phyloP scores from a whole-genome alignment of 345 rosid species.

The Salix viminalis region DNA sequence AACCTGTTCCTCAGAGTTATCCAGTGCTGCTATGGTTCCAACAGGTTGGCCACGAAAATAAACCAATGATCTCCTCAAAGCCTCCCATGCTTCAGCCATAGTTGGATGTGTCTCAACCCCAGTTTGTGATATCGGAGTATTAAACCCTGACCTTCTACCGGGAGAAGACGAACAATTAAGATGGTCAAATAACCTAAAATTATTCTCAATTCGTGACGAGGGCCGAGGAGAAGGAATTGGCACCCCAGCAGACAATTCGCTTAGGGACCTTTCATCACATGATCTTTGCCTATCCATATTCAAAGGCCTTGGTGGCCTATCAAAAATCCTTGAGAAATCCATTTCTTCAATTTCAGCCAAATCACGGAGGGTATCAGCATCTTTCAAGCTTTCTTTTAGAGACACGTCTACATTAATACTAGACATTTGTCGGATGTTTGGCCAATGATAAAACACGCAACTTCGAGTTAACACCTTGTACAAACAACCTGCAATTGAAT shows the following conservation, averaged over 20 bases:
- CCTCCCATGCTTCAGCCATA: constrained; percentile 84
- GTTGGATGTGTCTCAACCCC: constrained; percentile 60
- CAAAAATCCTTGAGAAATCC: constrained; percentile 61
- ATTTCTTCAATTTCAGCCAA: constrained; percentile 45
- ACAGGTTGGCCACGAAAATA: constrained; percentile 83
- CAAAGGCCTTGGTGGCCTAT: constrained; percentile 70
- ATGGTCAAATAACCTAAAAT: constrained; percentile 30
- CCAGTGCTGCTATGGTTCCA: constrained; percentile 87
- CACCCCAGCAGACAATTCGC: constrained; percentile 39
- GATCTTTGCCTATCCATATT: constrained; percentile 75
- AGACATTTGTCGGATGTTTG: constrained; percentile 31
- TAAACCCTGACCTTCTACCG: constrained; percentile 53
- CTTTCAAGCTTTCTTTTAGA: constrained; percentile 34
- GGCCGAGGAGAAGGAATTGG: constrained; percentile 42
- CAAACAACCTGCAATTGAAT: constrained; percentile 19
- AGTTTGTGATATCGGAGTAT: constrained; percentile 49
- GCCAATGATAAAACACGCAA: not conserved
- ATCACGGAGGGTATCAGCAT: constrained; percentile 24
- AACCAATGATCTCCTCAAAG: constrained; percentile 64
- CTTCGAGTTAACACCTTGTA: not conserved
- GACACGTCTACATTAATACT: constrained; percentile 27
- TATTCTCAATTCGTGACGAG: constrained; percentile 22
- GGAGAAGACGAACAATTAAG: constrained; percentile 49
- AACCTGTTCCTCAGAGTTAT: constrained; percentile 69
- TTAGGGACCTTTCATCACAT: constrained; percentile 56